Base-by-base conservation (phyloP, 1,284 basidiomycete genomes). In the Cutaneotrichosporon arboriforme region DNA sequence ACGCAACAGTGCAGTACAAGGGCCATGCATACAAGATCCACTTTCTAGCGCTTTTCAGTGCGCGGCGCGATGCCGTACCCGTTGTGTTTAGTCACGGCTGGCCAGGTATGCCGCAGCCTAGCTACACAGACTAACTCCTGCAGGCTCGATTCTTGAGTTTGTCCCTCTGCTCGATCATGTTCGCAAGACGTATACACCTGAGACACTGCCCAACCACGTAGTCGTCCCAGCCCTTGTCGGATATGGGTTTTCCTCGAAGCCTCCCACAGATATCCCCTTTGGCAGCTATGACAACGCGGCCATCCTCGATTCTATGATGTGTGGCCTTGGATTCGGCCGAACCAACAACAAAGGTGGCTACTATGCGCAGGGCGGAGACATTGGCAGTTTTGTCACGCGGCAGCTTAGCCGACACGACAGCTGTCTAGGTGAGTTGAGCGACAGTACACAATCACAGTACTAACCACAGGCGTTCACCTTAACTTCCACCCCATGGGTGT, bases 291-390 rank as follows among this genome's bases (percentile, higher is more conserved):
- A 72, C 42, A 59, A 65, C 21, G 67, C 70, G 0, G 49, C 55
- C 9, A 47, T 75, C 10, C 62, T 72, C 26, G 59, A 77, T 52
- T 46, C 45, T 21, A 57, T 76, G 12, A 72, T 76, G 70, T 33
- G 43, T n/a, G 74, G 74, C 0, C 61, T 77, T 4, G 76, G 76
- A 0, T 74, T 69, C 48, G 49, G 41, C 8, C 45, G 40, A 8
- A 18, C 33, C 15, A 36, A n/a, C 20, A 26, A 33, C 33, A 43
- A 34, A 21, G 54, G 55, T 1, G 63, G 63, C 3, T 77, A 76
- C 46, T 64, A 70, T 3, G 72, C 68, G 3, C 74, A 72, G 52
- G 73, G 73, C 36, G 73, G 73, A 0, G 73, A 75, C 54, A 63
- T 75, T 31, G 73, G 73, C 3, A 60, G 61, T 23, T 61, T 55